Evolutionary conservation across 2,329 filamentous ascomycete genomes (phyloP).

Genomic region (Tolypocladium guangdongense): DNA sequence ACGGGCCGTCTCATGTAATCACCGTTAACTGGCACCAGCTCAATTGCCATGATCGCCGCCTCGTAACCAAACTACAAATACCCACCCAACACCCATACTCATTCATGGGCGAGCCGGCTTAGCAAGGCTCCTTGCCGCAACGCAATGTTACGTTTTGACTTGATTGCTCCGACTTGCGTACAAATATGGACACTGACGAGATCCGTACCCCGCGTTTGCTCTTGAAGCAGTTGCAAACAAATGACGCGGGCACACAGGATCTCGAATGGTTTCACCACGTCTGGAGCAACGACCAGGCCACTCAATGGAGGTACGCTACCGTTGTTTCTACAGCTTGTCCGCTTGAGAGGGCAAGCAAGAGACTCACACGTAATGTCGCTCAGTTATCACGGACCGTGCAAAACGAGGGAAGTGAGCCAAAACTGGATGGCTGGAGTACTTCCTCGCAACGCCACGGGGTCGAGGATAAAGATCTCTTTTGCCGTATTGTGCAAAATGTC

Average conservation of each 20-base stretch:
- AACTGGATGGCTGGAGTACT: neutral
- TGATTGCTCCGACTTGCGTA: no score
- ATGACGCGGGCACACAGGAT: neutral
- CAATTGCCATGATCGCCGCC: no score
- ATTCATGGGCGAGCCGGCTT: no score
- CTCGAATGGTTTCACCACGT: neutral
- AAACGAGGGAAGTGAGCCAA: neutral
- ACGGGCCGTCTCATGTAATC: no score
- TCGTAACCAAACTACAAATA: no score
- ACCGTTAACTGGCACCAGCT: no score
- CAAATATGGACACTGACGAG: neutral
- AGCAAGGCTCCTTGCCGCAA: no score
- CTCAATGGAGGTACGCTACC: neutral
- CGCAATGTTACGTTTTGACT: no score
- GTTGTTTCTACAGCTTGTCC: no score
- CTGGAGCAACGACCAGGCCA: neutral
- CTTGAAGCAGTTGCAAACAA: neutral
- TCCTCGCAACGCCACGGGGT: neutral
- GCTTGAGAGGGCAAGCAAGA: no score
- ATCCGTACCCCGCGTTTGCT: neutral
- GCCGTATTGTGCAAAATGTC: neutral
- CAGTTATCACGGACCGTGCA: neutral
- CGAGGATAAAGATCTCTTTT: neutral
- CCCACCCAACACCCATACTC: no score
- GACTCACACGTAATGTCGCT: neutral